Evolutionary conservation across 345 rosid genomes (phyloP), one percentile per base, ranked within the genome.

Genomic region (Cardamine chenopodiifolia): DNA sequence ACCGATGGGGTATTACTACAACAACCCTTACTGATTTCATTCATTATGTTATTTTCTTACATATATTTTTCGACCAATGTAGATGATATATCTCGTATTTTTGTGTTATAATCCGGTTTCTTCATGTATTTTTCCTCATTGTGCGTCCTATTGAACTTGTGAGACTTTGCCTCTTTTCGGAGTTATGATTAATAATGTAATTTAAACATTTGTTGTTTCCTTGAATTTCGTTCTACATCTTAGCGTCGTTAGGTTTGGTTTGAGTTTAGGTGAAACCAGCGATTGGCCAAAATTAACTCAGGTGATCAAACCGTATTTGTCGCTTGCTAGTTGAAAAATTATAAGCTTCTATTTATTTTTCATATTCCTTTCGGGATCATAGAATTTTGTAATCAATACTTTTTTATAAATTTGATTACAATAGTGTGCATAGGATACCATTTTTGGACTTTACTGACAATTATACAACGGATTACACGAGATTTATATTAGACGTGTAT

Each of bases 1-100:
- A 4, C 85, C 85, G 1, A 77, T 80, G 48, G 89, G 88, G 76
- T 83, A 84, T 75, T 83, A 84, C 83, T 79, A 83, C 68, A 66
- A 70, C 71, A 77, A 56, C 15, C 80, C 54, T 64, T 77, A 63
- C 76, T 77, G 76, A 77, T 72, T 70, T 69, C 60, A 69, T 77
- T 70, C 47, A 56, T 25, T 70, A 63, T 82, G 34, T 78, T 73
- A 11, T 47, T 39, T 44, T 4, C 0, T 54, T 64, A 63, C 57
- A 63, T 72, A 72, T 50, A 72, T 62, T 39, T 57, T 73, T 8
- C 37, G 71, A 73, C 71, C 64, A 64, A 54, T 73, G 48, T 52
- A 72, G 62, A 72, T 62, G 50, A 45, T 45, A 17, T 45, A 45
- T 45, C 20, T 45, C 18, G 47, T 42, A 42, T 42, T 42, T 42